Evolutionary conservation across 495 filamentous ascomycete species (phyloP).

Genomic region (Parathielavia hyrcaniae): DNA sequence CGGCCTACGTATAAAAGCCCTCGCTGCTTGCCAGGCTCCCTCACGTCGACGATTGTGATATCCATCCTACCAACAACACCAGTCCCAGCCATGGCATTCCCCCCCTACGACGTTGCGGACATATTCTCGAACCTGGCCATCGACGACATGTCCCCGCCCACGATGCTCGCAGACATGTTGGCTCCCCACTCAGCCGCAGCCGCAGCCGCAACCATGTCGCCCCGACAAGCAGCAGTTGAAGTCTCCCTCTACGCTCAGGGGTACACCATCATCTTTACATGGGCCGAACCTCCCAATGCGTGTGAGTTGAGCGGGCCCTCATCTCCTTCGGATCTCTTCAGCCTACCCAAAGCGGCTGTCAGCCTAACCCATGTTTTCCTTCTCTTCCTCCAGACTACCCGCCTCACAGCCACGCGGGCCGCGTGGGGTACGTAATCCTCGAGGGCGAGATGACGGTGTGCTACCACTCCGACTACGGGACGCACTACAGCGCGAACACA

Average conservation of each 20-base stretch:
- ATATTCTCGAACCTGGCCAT: too few species aligned
- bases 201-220: constrained; percentile 1
- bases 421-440: constrained; percentile 75
- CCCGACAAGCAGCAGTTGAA: constrained; percentile 42
- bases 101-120: too few species aligned
- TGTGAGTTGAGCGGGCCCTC: constrained; percentile 14
- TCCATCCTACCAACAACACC: constrained; percentile 24
- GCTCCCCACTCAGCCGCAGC: too few species aligned
- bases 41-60: constrained; percentile 50
- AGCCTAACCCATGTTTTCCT: neutral
- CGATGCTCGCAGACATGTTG: too few species aligned
- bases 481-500: constrained; percentile 28
- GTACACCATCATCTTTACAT: constrained; percentile 70
- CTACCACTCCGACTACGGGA: constrained; percentile 44
- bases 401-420: constrained; percentile 62
- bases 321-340: too few species aligned
- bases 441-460: constrained; percentile 63
- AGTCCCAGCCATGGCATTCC: too few species aligned
- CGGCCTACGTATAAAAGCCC: too few species aligned
- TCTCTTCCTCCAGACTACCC: constrained; percentile 49
- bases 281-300: constrained; percentile 68
- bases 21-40: too few species aligned
- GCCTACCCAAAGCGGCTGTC: neutral
- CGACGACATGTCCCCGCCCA: too few species aligned
- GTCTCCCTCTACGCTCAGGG: constrained; percentile 68